A percentile compares a stretch with the other conserved stretches of the same genome.
Evolutionary conservation across 768 basidiomycete genomes (phyloP).

Genomic region (Leccinum ochraceum): DNA sequence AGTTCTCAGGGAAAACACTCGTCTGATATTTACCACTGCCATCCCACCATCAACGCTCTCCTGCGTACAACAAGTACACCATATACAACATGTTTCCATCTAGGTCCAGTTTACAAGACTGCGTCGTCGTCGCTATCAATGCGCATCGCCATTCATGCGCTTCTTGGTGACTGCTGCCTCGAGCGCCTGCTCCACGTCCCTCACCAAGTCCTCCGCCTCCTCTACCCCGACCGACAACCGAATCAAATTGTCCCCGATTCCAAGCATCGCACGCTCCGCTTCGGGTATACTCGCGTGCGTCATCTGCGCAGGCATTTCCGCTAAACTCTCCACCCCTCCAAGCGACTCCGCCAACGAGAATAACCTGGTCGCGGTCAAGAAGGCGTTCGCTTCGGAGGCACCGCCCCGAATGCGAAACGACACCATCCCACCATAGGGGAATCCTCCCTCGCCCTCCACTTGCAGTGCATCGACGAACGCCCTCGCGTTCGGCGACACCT

Average conservation of each 20-base stretch:
- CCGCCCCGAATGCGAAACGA: constrained; percentile 64
- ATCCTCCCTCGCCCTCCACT: constrained; percentile 44
- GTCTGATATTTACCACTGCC: neutral
- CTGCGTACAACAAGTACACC: neutral
- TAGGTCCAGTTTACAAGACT: neutral
- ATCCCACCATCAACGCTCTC: neutral
- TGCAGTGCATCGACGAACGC: constrained; percentile 53
- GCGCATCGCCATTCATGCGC: constrained; percentile 1
- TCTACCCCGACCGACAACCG: constrained; percentile 88
- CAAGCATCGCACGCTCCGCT: constrained; percentile 63
- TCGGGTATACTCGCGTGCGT: constrained; percentile 80
- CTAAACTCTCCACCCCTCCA: constrained; percentile 91
- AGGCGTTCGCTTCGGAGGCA: constrained; percentile 55
- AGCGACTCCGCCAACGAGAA: constrained; percentile 87
- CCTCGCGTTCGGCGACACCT: constrained; percentile 68
- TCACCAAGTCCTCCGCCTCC: constrained; percentile 72
- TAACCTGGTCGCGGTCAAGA: constrained; percentile 63
- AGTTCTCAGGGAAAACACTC: neutral
- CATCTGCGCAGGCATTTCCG: constrained; percentile 87
- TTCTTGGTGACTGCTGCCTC: constrained; percentile 16
- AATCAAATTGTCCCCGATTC: constrained; percentile 77
- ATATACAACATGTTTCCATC: neutral
- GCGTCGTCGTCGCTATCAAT: neutral
- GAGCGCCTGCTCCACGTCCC: constrained; percentile 31
- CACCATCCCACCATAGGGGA: constrained; percentile 93